A percentile compares a stretch with the other conserved stretches of the same genome.
Conservation (phyloP, 176 grass and related monocot species). For the Musa acuminata region DNA sequence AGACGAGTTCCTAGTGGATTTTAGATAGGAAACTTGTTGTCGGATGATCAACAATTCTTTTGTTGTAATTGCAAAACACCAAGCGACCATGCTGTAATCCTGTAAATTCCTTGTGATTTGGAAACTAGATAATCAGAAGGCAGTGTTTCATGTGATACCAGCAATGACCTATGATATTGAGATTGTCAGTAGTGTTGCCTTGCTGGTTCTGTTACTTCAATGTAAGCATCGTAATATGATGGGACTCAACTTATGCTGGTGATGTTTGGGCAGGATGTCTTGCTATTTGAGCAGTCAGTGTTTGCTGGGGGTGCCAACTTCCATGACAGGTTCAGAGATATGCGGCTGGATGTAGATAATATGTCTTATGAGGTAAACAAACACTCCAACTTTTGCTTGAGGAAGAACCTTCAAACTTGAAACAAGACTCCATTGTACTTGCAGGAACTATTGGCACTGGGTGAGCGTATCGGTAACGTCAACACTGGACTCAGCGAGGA, state of each 20-base stretch:
- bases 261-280: conserved; percentile 1
- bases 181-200: too few species aligned
- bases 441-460: conserved; percentile 20
- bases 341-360: conserved; percentile 19
- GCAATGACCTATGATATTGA: too few species aligned
- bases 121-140: neutral
- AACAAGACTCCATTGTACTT: neutral
- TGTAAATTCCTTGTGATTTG: neutral
- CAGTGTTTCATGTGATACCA: too few species aligned
- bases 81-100: neutral
- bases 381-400: neutral
- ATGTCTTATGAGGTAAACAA: conserved; percentile 17
- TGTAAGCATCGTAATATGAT: neutral
- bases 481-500: conserved; percentile 19
- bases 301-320: conserved; percentile 1
- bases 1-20: neutral
- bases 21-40: neutral
- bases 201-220: neutral
- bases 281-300: neutral
- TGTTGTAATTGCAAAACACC: neutral
- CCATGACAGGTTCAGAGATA: conserved; percentile 9
- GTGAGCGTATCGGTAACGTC: conserved; percentile 9
- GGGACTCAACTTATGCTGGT: neutral
- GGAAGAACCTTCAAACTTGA: neutral
- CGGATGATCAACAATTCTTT: neutral